A percentile compares a stretch with the other conserved stretches of the same genome.
Evolutionary conservation across 345 rosid genomes (phyloP).

Genomic region (Camelina laxa): DNA sequence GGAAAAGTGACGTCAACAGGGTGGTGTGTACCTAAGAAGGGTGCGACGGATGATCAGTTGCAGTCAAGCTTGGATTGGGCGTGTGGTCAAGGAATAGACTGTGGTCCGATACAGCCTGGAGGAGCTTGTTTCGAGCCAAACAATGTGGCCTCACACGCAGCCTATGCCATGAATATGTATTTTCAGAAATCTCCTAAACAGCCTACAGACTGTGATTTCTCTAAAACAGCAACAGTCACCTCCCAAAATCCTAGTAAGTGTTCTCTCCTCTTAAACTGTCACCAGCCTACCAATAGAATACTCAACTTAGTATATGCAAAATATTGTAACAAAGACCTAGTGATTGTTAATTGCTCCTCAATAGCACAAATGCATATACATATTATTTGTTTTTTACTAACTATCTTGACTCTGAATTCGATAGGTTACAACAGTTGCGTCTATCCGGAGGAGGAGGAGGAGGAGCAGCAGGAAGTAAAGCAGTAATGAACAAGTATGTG

Average conservation of each 20-base stretch:
- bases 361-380: too few species aligned
- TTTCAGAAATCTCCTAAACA: constrained; percentile 59
- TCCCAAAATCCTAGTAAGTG: constrained; percentile 79
- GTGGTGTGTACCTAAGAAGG: constrained; percentile 77
- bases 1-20: constrained; percentile 51
- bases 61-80: constrained; percentile 82
- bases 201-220: constrained; percentile 73
- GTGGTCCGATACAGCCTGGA: constrained; percentile 74
- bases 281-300: background rate
- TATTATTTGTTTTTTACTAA: too few species aligned
- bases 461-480: too few species aligned
- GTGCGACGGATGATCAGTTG: constrained; percentile 57
- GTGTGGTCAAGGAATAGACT: constrained; percentile 78
- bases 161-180: constrained; percentile 87
- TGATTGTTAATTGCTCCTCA: background rate
- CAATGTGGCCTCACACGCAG: constrained; percentile 72
- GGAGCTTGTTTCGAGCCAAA: constrained; percentile 87
- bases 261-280: background rate
- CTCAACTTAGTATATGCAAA: background rate
- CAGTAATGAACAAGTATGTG: too few species aligned
- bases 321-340: background rate
- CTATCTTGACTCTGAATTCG: too few species aligned
- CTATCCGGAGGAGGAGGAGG: too few species aligned
- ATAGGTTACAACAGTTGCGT: too few species aligned
- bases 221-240: constrained; percentile 67